Base-by-base conservation (phyloP, 164 flowering plant species). In the Umbilicus rupestris region DNA sequence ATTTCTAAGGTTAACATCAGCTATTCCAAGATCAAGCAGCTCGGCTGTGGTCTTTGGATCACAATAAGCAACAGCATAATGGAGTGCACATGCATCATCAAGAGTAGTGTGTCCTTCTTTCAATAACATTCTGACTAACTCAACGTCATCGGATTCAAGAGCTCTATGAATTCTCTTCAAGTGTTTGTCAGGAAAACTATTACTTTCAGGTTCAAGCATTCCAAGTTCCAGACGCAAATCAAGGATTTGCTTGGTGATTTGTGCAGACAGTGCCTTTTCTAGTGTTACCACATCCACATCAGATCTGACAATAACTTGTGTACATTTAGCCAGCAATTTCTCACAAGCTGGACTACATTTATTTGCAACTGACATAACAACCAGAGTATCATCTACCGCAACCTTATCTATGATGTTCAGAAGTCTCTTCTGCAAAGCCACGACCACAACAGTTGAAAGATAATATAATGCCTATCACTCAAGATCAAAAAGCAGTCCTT, bases 121-220 rank as follows among this genome's bases (percentile, higher is more conserved):
- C 41, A 94, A 79, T 19, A 94, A 73, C 93, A 89, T 78, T 63
- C 87, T 76, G 14, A 94, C 86, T 71, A 94, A 70, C 65, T 94
- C 99, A 69, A 94, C 90, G 74, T 91, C 99, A 71, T 91, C 97
- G 1, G 96, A 88, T 35, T 94, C 99, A 66, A 94, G 71, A 28
- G 97, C 97, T 68, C 92, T 71, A 69, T 87, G 90, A 64, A 94
- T 84, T 69, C 93, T 87, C 78, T 73, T 91, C 62, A 82, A 87
- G 62, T 91, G 92, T 73, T 89, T 89, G 67, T 87, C 83, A 44
- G 92, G 96, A 73, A 71, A 78, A 29, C 24, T 68, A 33, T 74
- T 67, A 64, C 62, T 67, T 69, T 75, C 86, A 19, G 76, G 79
- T 8, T 66, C 77, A 41, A 28, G 58, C 29, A 79, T 44, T 11